Evolutionary conservation across 306 rosid genomes (phyloP), one percentile per base, ranked within the genome.

Genomic region (Corylus avellana): DNA sequence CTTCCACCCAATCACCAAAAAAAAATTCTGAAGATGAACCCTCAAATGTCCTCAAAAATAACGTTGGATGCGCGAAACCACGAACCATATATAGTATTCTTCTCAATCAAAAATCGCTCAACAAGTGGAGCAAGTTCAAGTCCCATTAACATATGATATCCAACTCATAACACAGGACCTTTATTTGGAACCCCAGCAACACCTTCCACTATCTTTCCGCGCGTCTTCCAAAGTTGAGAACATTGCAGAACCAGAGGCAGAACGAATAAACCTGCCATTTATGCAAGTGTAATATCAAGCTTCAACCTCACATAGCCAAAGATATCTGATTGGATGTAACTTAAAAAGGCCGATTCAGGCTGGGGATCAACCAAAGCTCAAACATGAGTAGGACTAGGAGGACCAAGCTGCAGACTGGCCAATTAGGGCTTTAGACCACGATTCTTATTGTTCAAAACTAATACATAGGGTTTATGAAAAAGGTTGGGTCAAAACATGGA

Each of bases 111-210:
- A 83, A 93, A 90, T 78, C 73, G 81, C 18, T 93, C 90, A 18
- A 67, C 59, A 7, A 93, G 73, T 27, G 98, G 25, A 22, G 25
- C 35, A 9, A 93, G 74, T 81, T 96, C 98, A 13, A 89, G 22
- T 47, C 99, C 99, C 82, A 96, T 14, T 79, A 96, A 55, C 81
- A 82, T 93, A 88, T 95, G 99, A 86, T 90, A 83, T 69, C 98
- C 99, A 62, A 95, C 94, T 50, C 83, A 70, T 76, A 95, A 61
- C 75, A 93, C 99, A 22, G 99, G 98, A 80, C 99, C 99, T 81
- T 95, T 89, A 47, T 81, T 87, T 8, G 98, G 99, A 80, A 95
- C 94, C 76, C 99, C 98, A 54, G 91, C 78, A 39, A 95, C 92
- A 73, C 98, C 99, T 85, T 73, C 86, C 85, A 93, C 98, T 69